A percentile compares a stretch with the other conserved stretches of the same genome.
phyloP scores from a whole-genome alignment of 345 rosid species.

The Iberis pinnata region DNA sequence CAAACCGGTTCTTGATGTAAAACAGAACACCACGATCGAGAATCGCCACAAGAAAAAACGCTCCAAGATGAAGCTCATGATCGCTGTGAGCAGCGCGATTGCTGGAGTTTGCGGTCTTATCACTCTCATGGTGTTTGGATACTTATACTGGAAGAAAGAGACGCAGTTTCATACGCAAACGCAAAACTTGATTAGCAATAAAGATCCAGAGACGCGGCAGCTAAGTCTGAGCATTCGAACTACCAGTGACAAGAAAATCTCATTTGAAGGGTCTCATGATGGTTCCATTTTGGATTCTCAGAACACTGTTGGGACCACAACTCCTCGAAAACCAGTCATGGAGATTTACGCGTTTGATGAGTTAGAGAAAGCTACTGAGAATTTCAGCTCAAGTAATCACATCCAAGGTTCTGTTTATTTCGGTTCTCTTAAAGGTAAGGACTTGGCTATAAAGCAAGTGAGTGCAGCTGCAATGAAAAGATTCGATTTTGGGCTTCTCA shows the following conservation, averaged over 20 bases:
- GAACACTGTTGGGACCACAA: constrained; percentile 27
- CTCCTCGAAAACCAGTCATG: constrained; percentile 39
- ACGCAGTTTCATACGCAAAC: constrained; percentile 24
- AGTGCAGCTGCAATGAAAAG: constrained; percentile 33
- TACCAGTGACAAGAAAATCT: constrained; percentile 73
- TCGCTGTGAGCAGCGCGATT: constrained; percentile 50
- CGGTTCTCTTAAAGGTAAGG: constrained; percentile 74
- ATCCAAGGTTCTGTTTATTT: constrained; percentile 72
- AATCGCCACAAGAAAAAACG: constrained; percentile 31
- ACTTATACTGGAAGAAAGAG: constrained; percentile 46
- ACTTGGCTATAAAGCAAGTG: constrained; percentile 56
- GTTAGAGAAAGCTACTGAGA: constrained; percentile 69
- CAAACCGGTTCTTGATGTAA: constrained; percentile 33
- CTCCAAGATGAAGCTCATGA: constrained; percentile 47
- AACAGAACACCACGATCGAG: constrained; percentile 20
- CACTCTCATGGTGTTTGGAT: constrained; percentile 22
- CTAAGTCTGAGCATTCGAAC: constrained; percentile 71
- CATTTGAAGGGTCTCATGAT: constrained; percentile 69
- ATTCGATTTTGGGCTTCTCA: constrained; percentile 44
- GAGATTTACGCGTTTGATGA: constrained; percentile 58
- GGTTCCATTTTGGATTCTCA: constrained; percentile 38
- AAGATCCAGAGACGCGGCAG: constrained; percentile 57
- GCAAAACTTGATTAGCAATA: constrained; percentile 32
- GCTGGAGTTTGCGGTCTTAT: constrained; percentile 43
- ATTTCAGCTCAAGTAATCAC: constrained; percentile 60